These are phyloP conservation scores for Salicornia ramosissima DNA, from an alignment of 148 eudicot genomes.

Conservation along the genomic window DNA sequence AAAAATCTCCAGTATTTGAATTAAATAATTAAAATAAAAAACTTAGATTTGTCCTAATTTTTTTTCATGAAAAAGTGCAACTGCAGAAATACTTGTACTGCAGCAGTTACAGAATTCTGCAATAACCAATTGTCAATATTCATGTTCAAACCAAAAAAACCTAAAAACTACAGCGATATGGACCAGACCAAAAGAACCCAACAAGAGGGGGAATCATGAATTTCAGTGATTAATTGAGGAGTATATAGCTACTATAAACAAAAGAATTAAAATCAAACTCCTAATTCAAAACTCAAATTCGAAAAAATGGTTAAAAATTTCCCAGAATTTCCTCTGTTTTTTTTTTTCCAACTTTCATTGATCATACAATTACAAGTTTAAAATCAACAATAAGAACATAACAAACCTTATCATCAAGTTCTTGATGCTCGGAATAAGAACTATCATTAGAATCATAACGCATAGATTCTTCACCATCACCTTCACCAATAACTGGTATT, in stretches of 20 bases:
- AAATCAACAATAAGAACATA: neutral
- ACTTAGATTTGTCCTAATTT: too few relatives aligned
- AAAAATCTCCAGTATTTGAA: neutral
- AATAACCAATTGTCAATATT: too few relatives aligned
- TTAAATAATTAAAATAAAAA: too few relatives aligned
- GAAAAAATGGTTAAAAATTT: conserved; percentile 21
- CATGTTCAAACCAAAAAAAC: too few relatives aligned
- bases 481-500: conserved; percentile 45
- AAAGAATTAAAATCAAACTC: conserved; percentile 28
- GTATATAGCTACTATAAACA: neutral
- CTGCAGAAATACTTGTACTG: too few relatives aligned
- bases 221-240: neutral
- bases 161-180: too few relatives aligned
- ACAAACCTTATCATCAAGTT: conserved; percentile 22
- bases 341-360: neutral
- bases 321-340: conserved; percentile 1
- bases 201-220: neutral
- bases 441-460: conserved; percentile 14
- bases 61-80: too few relatives aligned
- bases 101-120: too few relatives aligned
- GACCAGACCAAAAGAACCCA: neutral
- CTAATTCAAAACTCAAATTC: conserved; percentile 19
- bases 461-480: conserved; percentile 22
- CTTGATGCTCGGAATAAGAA: conserved; percentile 10
- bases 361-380: neutral